Evolutionary conservation across 164 flowering plant genomes (phyloP).

Genomic region (Saururus chinensis): DNA sequence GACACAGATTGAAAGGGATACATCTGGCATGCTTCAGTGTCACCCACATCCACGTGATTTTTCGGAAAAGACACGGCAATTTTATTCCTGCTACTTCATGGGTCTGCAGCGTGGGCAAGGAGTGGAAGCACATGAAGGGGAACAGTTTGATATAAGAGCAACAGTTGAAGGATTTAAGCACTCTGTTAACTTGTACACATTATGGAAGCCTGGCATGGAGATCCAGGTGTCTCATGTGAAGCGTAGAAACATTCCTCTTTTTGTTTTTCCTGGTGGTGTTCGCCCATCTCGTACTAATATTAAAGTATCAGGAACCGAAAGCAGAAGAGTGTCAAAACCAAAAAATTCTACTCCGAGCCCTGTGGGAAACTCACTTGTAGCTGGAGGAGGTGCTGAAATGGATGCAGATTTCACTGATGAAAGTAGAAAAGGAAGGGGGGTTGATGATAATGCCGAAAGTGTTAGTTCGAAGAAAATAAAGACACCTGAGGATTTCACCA

Average conservation of each 20-base stretch:
- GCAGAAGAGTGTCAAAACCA: slow-evolving; percentile 17
- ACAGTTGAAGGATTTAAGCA: slow-evolving; percentile 82
- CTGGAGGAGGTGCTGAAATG: slow-evolving; percentile 3
- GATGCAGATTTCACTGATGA: slow-evolving; percentile 8
- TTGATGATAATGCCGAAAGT: slow-evolving; percentile 7
- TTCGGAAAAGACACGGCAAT: slow-evolving; percentile 41
- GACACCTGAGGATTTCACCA: not conserved
- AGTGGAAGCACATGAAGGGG: slow-evolving; percentile 42
- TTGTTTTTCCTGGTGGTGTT: slow-evolving; percentile 76
- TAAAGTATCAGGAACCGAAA: slow-evolving; percentile 25
- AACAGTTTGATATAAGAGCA: slow-evolving; percentile 66
- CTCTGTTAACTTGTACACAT: slow-evolving; percentile 39
- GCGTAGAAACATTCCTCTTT: slow-evolving; percentile 50
- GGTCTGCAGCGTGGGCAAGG: slow-evolving; percentile 80
- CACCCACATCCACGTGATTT: slow-evolving; percentile 74
- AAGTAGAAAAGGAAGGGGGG: slow-evolving; percentile 8
- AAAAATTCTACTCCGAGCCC: slow-evolving; percentile 19
- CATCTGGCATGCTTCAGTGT: slow-evolving; percentile 65
- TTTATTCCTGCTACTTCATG: slow-evolving; percentile 69
- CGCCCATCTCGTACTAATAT: slow-evolving; percentile 48
- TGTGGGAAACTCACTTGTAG: slow-evolving; percentile 14
- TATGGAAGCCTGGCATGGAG: slow-evolving; percentile 71
- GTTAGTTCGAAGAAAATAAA: not conserved
- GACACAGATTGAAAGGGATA: slow-evolving; percentile 71
- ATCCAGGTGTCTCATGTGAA: slow-evolving; percentile 60